Conservation (phyloP, 2,329 filamentous ascomycete genomes). For the Cladosporium halotolerans region DNA sequence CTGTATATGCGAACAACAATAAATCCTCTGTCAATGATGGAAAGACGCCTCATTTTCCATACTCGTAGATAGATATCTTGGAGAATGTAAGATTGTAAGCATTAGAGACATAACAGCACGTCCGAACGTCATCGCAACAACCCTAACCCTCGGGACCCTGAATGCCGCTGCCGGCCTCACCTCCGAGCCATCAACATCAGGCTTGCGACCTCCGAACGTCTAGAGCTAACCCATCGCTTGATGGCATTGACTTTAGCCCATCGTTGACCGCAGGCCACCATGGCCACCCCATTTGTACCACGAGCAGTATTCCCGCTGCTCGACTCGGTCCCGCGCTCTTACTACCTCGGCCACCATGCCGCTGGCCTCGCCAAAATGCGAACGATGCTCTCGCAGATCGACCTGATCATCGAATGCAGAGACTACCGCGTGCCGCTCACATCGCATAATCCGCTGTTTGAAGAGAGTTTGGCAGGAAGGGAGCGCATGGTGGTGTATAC, state of each 20-base stretch:
- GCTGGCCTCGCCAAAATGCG: constrained; percentile 78
- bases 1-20: too few relatives aligned
- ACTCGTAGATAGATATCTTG: not conserved
- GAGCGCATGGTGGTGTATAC: constrained; percentile 84
- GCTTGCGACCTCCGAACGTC: too few relatives aligned
- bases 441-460: constrained; percentile 84
- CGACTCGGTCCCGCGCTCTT: constrained; percentile 73
- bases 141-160: too few relatives aligned
- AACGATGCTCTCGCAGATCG: constrained; percentile 68
- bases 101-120: too few relatives aligned
- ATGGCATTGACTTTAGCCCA: too few relatives aligned
- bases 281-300: constrained; percentile 58
- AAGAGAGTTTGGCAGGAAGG: constrained; percentile 65
- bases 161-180: too few relatives aligned
- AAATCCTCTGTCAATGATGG: too few relatives aligned
- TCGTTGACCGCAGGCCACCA: constrained; percentile 6
- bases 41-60: not conserved
- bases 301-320: constrained; percentile 68
- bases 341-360: constrained; percentile 90
- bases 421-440: constrained; percentile 88
- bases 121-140: not conserved
- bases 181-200: too few relatives aligned
- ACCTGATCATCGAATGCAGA: constrained; percentile 88
- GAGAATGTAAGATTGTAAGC: not conserved
- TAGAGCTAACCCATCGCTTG: too few relatives aligned